Percentiles rank a stretch among this genome's conserved stretches.
Evolutionary conservation across 2,329 filamentous ascomycete species (phyloP).

Genomic region (Pseudofabraea citricarpa): DNA sequence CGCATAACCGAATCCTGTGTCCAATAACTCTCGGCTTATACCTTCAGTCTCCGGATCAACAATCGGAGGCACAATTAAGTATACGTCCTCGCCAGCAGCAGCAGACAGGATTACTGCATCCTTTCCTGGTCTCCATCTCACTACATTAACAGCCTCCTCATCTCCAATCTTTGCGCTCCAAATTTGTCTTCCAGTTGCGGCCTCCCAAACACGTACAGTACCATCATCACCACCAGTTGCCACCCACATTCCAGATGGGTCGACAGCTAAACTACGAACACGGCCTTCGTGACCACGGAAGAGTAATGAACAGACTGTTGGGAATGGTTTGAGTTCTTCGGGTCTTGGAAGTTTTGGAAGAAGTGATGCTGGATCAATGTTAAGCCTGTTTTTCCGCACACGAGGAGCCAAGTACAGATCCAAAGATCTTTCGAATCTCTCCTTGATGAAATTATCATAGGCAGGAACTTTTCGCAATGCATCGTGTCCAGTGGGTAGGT

Average conservation of each 20-base stretch:
- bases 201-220: slow-evolving; percentile 84
- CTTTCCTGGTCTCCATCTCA: slow-evolving; percentile 83
- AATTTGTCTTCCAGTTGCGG: slow-evolving; percentile 78
- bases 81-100: slow-evolving; percentile 79
- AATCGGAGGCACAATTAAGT: slow-evolving; percentile 73
- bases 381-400: slow-evolving; percentile 87
- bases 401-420: slow-evolving; percentile 93
- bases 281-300: slow-evolving; percentile 86
- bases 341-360: slow-evolving; percentile 90
- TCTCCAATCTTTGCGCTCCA: slow-evolving; percentile 79
- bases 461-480: slow-evolving; percentile 88
- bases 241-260: slow-evolving; percentile 79
- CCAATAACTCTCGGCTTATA: slow-evolving; percentile 69
- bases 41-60: slow-evolving; percentile 70
- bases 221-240: slow-evolving; percentile 95
- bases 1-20: slow-evolving; percentile 93
- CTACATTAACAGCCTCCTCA: slow-evolving; percentile 75
- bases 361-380: slow-evolving; percentile 91
- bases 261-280: slow-evolving; percentile 78
- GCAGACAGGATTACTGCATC: slow-evolving; percentile 79
- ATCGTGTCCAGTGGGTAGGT: slow-evolving; percentile 75
- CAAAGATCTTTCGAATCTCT: slow-evolving; percentile 91
- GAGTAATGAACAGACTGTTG: slow-evolving; percentile 80
- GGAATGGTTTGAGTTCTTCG: slow-evolving; percentile 91
- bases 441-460: slow-evolving; percentile 86